Conservation (phyloP, 768 basidiomycete genomes). For the Dacryopinax primogenitus region DNA sequence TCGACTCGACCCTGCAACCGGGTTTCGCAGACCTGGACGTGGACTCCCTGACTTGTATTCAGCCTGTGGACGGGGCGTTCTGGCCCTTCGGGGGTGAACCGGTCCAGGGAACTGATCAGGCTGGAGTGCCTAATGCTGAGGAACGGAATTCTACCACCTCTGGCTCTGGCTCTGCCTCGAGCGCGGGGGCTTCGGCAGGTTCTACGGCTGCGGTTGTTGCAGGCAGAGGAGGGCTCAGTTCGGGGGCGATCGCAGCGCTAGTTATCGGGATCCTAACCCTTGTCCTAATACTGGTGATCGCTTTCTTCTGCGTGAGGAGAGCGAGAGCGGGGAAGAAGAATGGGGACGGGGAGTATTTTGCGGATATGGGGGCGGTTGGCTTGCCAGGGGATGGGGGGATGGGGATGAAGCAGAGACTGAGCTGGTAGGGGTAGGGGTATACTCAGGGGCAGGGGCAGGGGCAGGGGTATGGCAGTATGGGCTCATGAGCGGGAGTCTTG, state of each 20-base stretch:
- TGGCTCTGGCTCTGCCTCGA: neutral
- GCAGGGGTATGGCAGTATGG: neutral
- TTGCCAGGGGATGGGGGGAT: no score
- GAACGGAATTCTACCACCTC: neutral
- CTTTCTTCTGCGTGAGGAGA: neutral
- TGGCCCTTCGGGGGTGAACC: slow-evolving; percentile 45
- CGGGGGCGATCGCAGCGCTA: neutral
- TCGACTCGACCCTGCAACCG: slow-evolving; percentile 36
- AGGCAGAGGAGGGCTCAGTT: neutral
- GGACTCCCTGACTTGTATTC: slow-evolving; percentile 50
- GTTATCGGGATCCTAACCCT: neutral
- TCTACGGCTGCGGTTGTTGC: neutral
- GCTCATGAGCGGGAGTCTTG: neutral
- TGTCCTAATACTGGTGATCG: neutral
- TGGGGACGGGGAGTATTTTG: no score
- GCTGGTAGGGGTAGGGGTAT: neutral
- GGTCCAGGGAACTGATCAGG: neutral
- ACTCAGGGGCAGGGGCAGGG: neutral
- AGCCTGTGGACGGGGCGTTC: slow-evolving; percentile 50
- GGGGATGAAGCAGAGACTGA: no score
- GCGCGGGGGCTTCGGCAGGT: neutral
- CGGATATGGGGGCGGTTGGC: no score
- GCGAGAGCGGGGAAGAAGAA: no score
- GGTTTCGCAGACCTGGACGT: slow-evolving; percentile 45
- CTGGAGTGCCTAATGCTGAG: neutral